Conservation (phyloP, 129 eudicot genomes). For the Chrysanthemum seticuspe region DNA sequence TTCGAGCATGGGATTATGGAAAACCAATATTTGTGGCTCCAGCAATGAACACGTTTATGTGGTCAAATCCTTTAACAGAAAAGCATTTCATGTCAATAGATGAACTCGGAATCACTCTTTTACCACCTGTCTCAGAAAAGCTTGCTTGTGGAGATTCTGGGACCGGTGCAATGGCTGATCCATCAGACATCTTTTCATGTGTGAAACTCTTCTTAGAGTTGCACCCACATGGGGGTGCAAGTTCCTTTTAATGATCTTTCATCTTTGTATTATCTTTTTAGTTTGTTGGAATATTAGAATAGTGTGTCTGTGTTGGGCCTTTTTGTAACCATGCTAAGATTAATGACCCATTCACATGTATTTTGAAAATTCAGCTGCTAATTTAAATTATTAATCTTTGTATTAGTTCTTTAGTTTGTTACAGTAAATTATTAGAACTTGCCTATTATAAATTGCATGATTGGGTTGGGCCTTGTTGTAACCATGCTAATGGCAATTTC, state of each 20-base stretch:
- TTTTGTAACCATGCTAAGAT: no score
- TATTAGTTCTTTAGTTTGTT: no score
- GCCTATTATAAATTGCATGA: no score
- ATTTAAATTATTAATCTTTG: no score
- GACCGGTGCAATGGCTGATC: constrained; percentile 98
- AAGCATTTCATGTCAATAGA: constrained; percentile 70
- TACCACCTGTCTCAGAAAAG: constrained; percentile 80
- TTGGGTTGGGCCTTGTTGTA: no score
- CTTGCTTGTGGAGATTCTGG: constrained; percentile 97
- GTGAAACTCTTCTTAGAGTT: constrained; percentile 71
- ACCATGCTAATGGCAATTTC: no score
- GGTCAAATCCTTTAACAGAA: constrained; percentile 85
- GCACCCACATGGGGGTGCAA: constrained; percentile 26
- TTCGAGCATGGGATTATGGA: constrained; percentile 90
- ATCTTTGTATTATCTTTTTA: background rate
- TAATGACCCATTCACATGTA: no score
- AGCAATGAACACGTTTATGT: constrained; percentile 92
- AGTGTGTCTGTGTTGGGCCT: no score
- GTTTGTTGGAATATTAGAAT: background rate
- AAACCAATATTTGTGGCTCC: constrained; percentile 92
- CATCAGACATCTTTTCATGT: constrained; percentile 65
- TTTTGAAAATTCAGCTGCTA: no score
- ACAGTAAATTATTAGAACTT: no score
- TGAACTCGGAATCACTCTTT: constrained; percentile 72
- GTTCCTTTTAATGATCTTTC: background rate